Evolutionary conservation across 108 stramenopile genomes (phyloP).

Genomic region (Cylindrotheca fusiformis): DNA sequence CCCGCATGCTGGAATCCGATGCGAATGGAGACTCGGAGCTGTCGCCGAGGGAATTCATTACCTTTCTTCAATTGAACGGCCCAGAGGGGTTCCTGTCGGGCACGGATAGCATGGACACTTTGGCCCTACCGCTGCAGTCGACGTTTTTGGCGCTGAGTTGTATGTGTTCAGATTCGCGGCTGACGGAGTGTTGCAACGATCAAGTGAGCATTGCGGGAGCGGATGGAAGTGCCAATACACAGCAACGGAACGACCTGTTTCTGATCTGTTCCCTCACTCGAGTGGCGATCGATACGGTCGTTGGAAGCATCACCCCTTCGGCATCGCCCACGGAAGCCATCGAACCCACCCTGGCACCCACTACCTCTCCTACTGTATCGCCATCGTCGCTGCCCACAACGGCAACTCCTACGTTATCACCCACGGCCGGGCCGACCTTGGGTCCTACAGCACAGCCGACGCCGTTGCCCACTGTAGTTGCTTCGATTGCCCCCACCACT

Average conservation of each 20-base stretch:
- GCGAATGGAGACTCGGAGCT: not conserved
- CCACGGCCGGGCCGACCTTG: constrained; percentile 9
- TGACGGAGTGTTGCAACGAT: constrained; percentile 10
- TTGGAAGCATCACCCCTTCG: constrained; percentile 14
- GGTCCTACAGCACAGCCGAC: constrained; percentile 3
- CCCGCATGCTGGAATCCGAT: constrained; percentile 14
- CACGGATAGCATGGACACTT: constrained; percentile 17
- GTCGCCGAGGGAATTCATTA: constrained; percentile 26
- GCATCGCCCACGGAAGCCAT: constrained; percentile 9
- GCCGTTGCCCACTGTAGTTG: constrained; percentile 1
- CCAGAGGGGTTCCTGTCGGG: constrained; percentile 25
- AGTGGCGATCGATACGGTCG: constrained; percentile 22
- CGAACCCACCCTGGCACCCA: constrained; percentile 10
- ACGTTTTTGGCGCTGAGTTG: constrained; percentile 41
- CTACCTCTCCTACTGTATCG: not conserved
- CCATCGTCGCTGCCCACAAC: too few relatives aligned
- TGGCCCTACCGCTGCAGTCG: constrained; percentile 22
- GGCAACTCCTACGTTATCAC: constrained; percentile 7
- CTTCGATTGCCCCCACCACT: not conserved
- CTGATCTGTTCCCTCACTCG: constrained; percentile 36
- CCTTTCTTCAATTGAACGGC: constrained; percentile 31
- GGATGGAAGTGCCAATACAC: constrained; percentile 17
- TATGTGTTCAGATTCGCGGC: constrained; percentile 25
- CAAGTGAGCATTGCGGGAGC: constrained; percentile 14
- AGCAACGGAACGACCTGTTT: constrained; percentile 29